Conservation (phyloP, 768 basidiomycete species). For the Psilocybe azurescens region DNA sequence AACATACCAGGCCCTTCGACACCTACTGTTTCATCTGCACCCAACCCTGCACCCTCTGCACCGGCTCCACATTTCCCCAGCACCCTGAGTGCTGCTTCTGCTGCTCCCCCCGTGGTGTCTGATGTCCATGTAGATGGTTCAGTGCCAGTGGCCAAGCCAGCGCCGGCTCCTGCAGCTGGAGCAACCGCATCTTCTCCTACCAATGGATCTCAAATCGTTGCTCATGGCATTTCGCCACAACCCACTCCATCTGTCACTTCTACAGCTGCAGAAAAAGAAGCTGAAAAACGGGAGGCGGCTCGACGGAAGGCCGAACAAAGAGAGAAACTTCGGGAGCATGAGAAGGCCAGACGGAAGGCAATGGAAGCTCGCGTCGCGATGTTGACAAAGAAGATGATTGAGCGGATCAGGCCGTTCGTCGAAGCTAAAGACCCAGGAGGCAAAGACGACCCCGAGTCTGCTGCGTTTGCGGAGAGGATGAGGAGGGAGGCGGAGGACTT, state of each 20-base stretch:
- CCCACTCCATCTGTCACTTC: slow-evolving; percentile 22
- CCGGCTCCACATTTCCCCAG: slow-evolving; percentile 12
- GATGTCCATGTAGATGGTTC: not conserved
- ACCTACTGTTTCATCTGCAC: slow-evolving; percentile 3
- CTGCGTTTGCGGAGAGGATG: slow-evolving; percentile 77
- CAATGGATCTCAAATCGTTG: slow-evolving; percentile 26
- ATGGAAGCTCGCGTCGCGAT: slow-evolving; percentile 79
- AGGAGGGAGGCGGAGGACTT: slow-evolving; percentile 89
- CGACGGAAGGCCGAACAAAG: slow-evolving; percentile 84
- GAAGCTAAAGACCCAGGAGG: slow-evolving; percentile 86
- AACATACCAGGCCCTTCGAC: slow-evolving; percentile 9
- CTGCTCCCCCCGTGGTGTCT: slow-evolving; percentile 15
- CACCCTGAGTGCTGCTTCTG: slow-evolving; percentile 16
- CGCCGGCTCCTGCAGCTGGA: slow-evolving; percentile 6
- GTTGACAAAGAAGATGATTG: slow-evolving; percentile 80
- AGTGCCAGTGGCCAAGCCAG: not conserved
- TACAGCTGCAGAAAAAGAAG: slow-evolving; percentile 36
- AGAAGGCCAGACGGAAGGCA: slow-evolving; percentile 78
- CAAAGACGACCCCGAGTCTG: slow-evolving; percentile 83
- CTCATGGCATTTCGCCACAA: slow-evolving; percentile 21
- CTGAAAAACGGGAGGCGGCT: slow-evolving; percentile 47
- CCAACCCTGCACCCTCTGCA: not conserved
- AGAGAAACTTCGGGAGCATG: slow-evolving; percentile 82
- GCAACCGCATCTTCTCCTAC: slow-evolving; percentile 13
- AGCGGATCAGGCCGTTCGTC: slow-evolving; percentile 88